Conservation (phyloP, 768 basidiomycete genomes). For the Leccinum imitatum region DNA sequence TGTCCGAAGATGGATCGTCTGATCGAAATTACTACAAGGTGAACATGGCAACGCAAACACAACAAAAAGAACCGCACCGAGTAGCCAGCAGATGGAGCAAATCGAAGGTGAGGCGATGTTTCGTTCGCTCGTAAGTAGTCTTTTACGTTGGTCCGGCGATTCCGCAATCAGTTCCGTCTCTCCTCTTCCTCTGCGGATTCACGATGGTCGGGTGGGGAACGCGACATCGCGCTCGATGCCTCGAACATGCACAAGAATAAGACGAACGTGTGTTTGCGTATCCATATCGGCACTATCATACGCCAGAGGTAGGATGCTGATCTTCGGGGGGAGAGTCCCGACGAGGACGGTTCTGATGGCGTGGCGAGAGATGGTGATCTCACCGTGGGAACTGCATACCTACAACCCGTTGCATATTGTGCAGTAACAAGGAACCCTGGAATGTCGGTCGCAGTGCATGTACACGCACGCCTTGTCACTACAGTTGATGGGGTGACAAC, state of each 20-base stretch:
- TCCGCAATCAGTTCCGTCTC: slow-evolving; percentile 80
- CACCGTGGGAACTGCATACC: too few species aligned
- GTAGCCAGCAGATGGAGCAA: slow-evolving; percentile 83
- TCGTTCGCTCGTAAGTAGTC: slow-evolving; percentile 63
- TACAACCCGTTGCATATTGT: too few species aligned
- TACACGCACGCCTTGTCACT: too few species aligned
- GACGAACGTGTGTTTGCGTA: slow-evolving; percentile 94
- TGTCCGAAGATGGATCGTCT: slow-evolving; percentile 87
- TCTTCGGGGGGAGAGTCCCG: slow-evolving; percentile 40
- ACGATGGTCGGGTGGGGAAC: slow-evolving; percentile 54
- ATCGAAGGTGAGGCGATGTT: slow-evolving; percentile 85
- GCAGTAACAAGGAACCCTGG: too few species aligned
- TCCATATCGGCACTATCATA: slow-evolving; percentile 61
- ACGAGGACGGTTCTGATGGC: slow-evolving; percentile 74
- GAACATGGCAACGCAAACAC: neutral
- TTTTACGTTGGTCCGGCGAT: slow-evolving; percentile 69
- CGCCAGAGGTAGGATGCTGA: slow-evolving; percentile 54
- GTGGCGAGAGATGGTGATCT: too few species aligned
- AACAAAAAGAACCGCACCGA: slow-evolving; percentile 54
- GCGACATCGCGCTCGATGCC: slow-evolving; percentile 40
- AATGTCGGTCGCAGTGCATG: too few species aligned
- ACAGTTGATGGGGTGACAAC: neutral
- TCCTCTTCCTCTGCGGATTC: slow-evolving; percentile 54
- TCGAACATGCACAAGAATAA: slow-evolving; percentile 54
- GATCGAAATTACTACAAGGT: neutral